Evolutionary conservation across 371 early-diverging fungal genomes (phyloP).

Genomic region (Mycotypha africana): DNA sequence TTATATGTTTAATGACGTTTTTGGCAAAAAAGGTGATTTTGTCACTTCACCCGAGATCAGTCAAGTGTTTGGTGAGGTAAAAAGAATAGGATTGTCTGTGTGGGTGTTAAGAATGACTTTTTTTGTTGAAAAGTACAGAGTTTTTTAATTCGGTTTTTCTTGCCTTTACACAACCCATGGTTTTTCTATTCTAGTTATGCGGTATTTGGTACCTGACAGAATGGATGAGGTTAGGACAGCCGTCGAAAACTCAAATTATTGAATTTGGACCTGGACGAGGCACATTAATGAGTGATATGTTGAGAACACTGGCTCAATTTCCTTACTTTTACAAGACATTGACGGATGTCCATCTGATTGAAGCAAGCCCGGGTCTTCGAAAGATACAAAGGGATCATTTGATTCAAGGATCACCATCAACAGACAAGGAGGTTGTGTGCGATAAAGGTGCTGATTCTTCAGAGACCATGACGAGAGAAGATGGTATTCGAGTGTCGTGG

Average conservation of each 20-base stretch:
- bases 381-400: slow-evolving; percentile 61
- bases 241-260: slow-evolving; percentile 61
- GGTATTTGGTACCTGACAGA: slow-evolving; percentile 78
- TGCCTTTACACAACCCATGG: too few relatives aligned
- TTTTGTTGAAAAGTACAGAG: too few relatives aligned
- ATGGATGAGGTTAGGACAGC: slow-evolving; percentile 62
- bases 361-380: slow-evolving; percentile 77
- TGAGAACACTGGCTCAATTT: slow-evolving; percentile 69
- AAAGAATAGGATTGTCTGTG: too few relatives aligned
- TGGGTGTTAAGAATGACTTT: not conserved
- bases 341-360: slow-evolving; percentile 71
- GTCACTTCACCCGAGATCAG: slow-evolving; percentile 94
- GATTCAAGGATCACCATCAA: slow-evolving; percentile 27
- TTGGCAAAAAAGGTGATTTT: slow-evolving; percentile 94
- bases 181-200: slow-evolving; percentile 41
- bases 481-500: slow-evolving; percentile 64
- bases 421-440: slow-evolving; percentile 29
- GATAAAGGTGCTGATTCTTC: slow-evolving; percentile 23
- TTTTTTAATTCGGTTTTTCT: too few relatives aligned
- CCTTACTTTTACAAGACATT: slow-evolving; percentile 60
- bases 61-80: slow-evolving; percentile 96
- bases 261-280: slow-evolving; percentile 96
- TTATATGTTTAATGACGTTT: slow-evolving; percentile 87
- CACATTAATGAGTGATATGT: slow-evolving; percentile 89
- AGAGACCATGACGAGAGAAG: slow-evolving; percentile 32